Percentiles rank a stretch among this genome's conserved stretches.
Conservation (phyloP, 805 yeast species). For the Wickerhamiella cacticola region DNA sequence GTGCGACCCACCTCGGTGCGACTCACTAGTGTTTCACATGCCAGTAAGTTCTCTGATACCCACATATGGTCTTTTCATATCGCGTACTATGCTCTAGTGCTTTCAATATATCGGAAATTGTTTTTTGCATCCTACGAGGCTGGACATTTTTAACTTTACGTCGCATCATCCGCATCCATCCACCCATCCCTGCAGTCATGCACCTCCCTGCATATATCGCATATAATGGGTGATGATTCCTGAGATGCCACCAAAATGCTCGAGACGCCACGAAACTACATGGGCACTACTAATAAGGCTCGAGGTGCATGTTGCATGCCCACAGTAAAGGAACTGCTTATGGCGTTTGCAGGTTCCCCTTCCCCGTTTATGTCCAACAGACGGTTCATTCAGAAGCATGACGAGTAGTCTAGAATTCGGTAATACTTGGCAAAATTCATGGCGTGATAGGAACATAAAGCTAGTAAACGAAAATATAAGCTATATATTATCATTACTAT, state of each 20-base stretch:
- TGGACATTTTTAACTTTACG: not conserved
- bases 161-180: slow-evolving; percentile 4
- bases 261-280: not conserved
- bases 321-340: not conserved
- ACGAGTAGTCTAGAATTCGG: no score
- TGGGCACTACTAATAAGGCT: not conserved
- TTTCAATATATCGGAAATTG: no score
- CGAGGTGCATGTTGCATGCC: not conserved
- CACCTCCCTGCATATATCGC: slow-evolving; percentile 2
- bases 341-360: not conserved
- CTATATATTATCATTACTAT: no score
- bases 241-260: not conserved
- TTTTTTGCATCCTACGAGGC: not conserved
- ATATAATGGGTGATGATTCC: not conserved
- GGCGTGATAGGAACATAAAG: no score
- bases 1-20: no score
- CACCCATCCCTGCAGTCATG: slow-evolving; percentile 2
- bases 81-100: no score
- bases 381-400: not conserved
- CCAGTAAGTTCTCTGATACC: no score
- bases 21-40: no score
- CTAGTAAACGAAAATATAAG: no score
- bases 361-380: slow-evolving; percentile 7
- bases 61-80: no score
- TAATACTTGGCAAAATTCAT: no score